A percentile compares a stretch with the other conserved stretches of the same genome.
These are phyloP conservation scores for Gentiana macrophylla DNA, from an alignment of 257 asterid genomes.

Conservation along the genomic window DNA sequence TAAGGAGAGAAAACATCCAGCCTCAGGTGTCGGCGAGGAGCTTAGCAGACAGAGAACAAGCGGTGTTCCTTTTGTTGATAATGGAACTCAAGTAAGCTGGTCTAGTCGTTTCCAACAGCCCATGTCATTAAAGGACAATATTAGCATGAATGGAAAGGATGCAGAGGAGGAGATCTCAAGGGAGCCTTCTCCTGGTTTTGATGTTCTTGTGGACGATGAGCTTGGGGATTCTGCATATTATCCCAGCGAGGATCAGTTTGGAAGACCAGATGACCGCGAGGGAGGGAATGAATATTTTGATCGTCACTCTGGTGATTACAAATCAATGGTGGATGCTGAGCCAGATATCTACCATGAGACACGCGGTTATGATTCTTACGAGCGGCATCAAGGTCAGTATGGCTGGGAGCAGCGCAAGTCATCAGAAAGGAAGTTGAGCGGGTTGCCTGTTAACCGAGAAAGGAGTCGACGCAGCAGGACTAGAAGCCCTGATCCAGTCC, in stretches of 20 bases:
- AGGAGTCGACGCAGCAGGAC: conserved; percentile 42
- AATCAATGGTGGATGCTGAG: conserved; percentile 29
- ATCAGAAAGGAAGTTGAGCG: conserved; percentile 32
- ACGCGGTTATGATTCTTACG: conserved; percentile 36
- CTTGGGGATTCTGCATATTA: conserved; percentile 63
- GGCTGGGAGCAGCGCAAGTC: conserved; percentile 53
- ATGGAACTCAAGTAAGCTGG: conserved; percentile 11
- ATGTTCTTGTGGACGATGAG: conserved; percentile 83
- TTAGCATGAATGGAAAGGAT: conserved; percentile 15
- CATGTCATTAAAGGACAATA: conserved; percentile 12
- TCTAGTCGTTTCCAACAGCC: conserved; percentile 16
- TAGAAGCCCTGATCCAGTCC: conserved; percentile 34
- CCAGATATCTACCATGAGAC: conserved; percentile 43
- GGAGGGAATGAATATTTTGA: conserved; percentile 36
- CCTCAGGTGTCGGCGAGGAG: conserved; percentile 10
- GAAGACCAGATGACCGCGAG: conserved; percentile 44
- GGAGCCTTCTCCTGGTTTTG: conserved; percentile 94
- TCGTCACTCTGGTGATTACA: conserved; percentile 38
- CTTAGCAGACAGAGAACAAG: conserved; percentile 12
- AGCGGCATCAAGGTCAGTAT: conserved; percentile 31
- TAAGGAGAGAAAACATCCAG: conserved; percentile 11
- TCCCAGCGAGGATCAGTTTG: conserved; percentile 58
- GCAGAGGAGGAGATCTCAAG: conserved; percentile 60
- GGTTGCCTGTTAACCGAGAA: conserved; percentile 28
- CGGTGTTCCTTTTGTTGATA: conserved; percentile 9